These are phyloP conservation scores for Diplodia scrobiculata DNA, from an alignment of 2,329 filamentous ascomycete species.

Conservation along the genomic window DNA sequence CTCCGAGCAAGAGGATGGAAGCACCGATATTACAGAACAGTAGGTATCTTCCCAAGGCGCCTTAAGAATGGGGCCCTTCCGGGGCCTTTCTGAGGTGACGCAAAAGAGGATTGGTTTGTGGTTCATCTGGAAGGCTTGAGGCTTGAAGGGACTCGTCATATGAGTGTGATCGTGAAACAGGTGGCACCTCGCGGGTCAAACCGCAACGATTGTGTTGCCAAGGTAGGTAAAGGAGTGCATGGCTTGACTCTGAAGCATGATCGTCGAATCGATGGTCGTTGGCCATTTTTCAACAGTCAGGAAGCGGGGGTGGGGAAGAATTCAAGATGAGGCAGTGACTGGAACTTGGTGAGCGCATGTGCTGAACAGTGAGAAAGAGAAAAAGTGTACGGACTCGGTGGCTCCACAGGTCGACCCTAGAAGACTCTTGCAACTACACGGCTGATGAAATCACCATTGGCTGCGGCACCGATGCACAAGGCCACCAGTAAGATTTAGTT, in stretches of 20 bases:
- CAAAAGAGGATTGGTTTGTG: not conserved
- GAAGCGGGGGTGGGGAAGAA: not conserved
- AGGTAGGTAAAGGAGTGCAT: not conserved
- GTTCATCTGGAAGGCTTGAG: not conserved
- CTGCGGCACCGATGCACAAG: not conserved
- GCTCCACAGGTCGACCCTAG: not conserved
- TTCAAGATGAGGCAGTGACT: not conserved
- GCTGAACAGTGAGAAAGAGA: not conserved
- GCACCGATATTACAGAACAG: no score
- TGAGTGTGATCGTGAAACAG: no score
- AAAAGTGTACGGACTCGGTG: not conserved
- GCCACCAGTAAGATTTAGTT: slow-evolving; percentile 33
- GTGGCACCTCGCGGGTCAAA: not conserved
- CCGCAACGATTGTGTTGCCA: not conserved
- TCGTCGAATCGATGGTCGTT: not conserved
- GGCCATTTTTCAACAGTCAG: not conserved
- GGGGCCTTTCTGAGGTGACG: not conserved
- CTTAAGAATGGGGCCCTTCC: not conserved
- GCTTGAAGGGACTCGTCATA: not conserved
- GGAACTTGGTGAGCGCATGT: slow-evolving; percentile 39
- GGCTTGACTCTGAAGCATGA: not conserved
- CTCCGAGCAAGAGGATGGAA: no score
- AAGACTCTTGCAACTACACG: not conserved
- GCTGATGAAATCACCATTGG: not conserved
- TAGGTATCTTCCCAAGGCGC: no score